Evolutionary conservation across 1,139 yeast species (phyloP), one percentile per base, ranked within the genome.

Genomic region (Nakaseomyces delphensis): DNA sequence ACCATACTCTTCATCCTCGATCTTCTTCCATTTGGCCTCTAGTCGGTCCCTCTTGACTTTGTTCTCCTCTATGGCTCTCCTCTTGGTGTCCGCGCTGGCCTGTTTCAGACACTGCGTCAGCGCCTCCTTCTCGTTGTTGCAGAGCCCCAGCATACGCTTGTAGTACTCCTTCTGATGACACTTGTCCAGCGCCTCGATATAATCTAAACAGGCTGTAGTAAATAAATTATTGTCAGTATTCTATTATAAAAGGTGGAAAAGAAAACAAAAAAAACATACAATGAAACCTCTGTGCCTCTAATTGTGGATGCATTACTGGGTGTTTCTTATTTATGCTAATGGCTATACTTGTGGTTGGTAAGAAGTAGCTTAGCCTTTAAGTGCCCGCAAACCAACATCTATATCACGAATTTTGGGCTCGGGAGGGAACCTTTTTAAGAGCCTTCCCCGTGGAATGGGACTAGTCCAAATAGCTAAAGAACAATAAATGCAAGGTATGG

Each of bases 151-250:
- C n/a, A 85, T 79, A 58, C 83, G 77, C 54, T 76, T 73, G 49
- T 83, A 55, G 52, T 80, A 83, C 46, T 80, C 83, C 48, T 73
- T 75, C 47, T 77, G 71, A 57, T 89, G 96, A 60, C 98, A 91
- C 59, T 84, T 82, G 58, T 89, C 96, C 11, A 91, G 73, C 0
- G 95, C 96, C 50, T 81, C 81, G 66, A 91, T 86, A 43, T 87
- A 73, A 49, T 80, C 83, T 41, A 76, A 79, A 62, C 98, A 91
- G 28, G 83, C 81, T 70, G 37, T 20, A 29, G 8, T 9, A 25
- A 25, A 25, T 10, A 25, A 8, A 11, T n/a, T n/a, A n/a, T n/a
- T n/a, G n/a, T n/a, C n/a, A n/a, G n/a, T n/a, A n/a, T n/a, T n/a
- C n/a, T n/a, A n/a, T n/a, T n/a, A n/a, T n/a, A n/a, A n/a, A n/a